phyloP scores from a whole-genome alignment of 768 basidiomycete genomes.

The Saitozyma podzolica region DNA sequence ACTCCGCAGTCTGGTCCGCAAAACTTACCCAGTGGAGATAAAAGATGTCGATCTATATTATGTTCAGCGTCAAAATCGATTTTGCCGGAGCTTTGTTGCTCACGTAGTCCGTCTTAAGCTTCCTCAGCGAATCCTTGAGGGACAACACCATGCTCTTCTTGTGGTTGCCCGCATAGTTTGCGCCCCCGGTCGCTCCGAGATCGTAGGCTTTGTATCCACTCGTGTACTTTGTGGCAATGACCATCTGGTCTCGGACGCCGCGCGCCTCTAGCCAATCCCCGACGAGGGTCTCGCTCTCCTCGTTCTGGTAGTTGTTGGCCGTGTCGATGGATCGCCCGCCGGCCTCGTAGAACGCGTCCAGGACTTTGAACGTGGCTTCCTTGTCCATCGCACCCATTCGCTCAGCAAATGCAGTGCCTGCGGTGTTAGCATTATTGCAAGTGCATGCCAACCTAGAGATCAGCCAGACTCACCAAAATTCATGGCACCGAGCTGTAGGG shows the following conservation, averaged over 20 bases:
- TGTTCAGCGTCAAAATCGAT: not conserved
- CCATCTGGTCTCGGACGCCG: slow-evolving; percentile 57
- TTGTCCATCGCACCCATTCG: slow-evolving; percentile 40
- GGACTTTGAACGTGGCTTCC: slow-evolving; percentile 55
- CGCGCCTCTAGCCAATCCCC: slow-evolving; percentile 59
- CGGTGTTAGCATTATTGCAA: not conserved
- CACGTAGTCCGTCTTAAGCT: slow-evolving; percentile 61
- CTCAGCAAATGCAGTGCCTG: slow-evolving; percentile 2
- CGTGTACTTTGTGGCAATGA: slow-evolving; percentile 56
- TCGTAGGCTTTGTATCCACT: slow-evolving; percentile 35
- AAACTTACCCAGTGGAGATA: slow-evolving; percentile 53
- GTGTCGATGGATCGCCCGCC: slow-evolving; percentile 59
- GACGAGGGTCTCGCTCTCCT: slow-evolving; percentile 54
- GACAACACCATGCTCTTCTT: slow-evolving; percentile 56
- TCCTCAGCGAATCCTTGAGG: slow-evolving; percentile 56
- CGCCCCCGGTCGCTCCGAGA: slow-evolving; percentile 54
- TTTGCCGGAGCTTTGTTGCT: slow-evolving; percentile 31
- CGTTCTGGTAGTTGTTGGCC: slow-evolving; percentile 49
- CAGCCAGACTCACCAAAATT: slow-evolving; percentile 21
- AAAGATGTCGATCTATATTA: slow-evolving; percentile 55
- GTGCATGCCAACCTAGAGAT: too few species aligned
- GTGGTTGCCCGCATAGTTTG: slow-evolving; percentile 57
- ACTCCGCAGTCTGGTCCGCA: too few species aligned
- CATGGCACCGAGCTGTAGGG: slow-evolving; percentile 36
- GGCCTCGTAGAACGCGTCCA: slow-evolving; percentile 55